Base-by-base conservation (phyloP, 164 flowering plant genomes). In the Platanus orientalis region DNA sequence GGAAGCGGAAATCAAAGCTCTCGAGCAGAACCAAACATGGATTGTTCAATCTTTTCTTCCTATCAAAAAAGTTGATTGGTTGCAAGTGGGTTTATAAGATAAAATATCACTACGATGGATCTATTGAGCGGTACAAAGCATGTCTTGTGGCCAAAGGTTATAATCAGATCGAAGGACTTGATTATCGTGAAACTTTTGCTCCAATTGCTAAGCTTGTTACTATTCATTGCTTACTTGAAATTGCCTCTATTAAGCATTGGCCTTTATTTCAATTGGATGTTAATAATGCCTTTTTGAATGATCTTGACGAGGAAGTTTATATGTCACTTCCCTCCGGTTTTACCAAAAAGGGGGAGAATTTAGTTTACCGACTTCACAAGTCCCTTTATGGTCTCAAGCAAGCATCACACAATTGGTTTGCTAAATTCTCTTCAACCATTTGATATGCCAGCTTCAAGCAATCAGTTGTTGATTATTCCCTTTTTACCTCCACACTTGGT, bases 61-160 rank as follows among this genome's bases (percentile, higher is more conserved):
- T 4, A 7, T 21, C 10, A 29, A 55, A 20, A 3, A 30, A 10
- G 20, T 40, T 11, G n/a, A 55, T 55, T 55, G 42, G 40, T 0
- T 55, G 40, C 7, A 55, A 55, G 23, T 55, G 40, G 36, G 25
- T 55, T 4, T 55, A 55, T 13, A 55, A 55, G 23, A 55, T 55
- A 1, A 55, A 55, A 19, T 11, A 30, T 19, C 29, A 19, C 5
- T 10, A 2, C 0, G 58, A 55, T 55, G 58, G 58, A n/a, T n/a
- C 25, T 2, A 14, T 55, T 1, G 58, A 55, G 13, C 23, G 58
- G 9, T 30, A 29, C 17, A 55, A 55, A 19, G 58, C 58, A 26
- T 16, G 34, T n/a, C n/a, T 54, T 3, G 32, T 54, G 3, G 32
- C 34, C 7, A 54, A 54, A 19, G 57, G 57, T 13, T 27, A 10